Percentiles rank a stretch among this genome's conserved stretches.
phyloP scores from a whole-genome alignment of 306 rosid species.

The Abrus pulchellus region DNA sequence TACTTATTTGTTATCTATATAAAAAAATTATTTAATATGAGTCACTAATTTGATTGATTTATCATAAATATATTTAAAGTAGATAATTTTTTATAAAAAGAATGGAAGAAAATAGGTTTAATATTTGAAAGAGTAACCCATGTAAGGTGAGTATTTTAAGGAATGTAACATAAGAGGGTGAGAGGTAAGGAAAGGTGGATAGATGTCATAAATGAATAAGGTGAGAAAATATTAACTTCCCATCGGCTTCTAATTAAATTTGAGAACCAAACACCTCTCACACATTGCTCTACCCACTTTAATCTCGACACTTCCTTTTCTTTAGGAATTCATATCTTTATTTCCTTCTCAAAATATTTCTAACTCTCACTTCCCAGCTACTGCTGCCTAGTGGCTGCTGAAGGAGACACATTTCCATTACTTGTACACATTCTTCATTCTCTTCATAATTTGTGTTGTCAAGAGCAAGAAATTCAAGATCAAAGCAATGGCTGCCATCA shows the following conservation, averaged over 20 bases:
- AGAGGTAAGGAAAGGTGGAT: constrained; percentile 17
- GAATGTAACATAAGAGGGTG: not conserved
- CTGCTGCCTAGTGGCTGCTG: not conserved
- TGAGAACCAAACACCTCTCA: constrained; percentile 48
- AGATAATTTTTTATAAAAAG: too few relatives aligned
- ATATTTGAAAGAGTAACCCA: too few relatives aligned
- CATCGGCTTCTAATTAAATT: constrained; percentile 48
- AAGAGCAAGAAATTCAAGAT: not conserved
- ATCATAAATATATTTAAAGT: too few relatives aligned
- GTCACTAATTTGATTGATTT: too few relatives aligned
- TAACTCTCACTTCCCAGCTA: not conserved
- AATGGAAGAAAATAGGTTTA: too few relatives aligned
- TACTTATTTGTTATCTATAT: too few relatives aligned
- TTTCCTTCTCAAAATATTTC: not conserved
- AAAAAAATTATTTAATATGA: too few relatives aligned
- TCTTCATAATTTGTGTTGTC: too few relatives aligned
- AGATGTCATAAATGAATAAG: constrained; percentile 44
- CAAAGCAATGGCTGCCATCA: constrained; percentile 28
- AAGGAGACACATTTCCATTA: constrained; percentile 1
- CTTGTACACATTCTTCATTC: not conserved
- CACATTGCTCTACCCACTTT: not conserved
- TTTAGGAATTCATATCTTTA: not conserved
- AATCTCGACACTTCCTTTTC: not conserved
- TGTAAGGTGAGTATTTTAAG: too few relatives aligned
- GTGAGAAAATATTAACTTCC: constrained; percentile 46